Conservation (phyloP, 345 rosid species). For the Theobroma cacao region DNA sequence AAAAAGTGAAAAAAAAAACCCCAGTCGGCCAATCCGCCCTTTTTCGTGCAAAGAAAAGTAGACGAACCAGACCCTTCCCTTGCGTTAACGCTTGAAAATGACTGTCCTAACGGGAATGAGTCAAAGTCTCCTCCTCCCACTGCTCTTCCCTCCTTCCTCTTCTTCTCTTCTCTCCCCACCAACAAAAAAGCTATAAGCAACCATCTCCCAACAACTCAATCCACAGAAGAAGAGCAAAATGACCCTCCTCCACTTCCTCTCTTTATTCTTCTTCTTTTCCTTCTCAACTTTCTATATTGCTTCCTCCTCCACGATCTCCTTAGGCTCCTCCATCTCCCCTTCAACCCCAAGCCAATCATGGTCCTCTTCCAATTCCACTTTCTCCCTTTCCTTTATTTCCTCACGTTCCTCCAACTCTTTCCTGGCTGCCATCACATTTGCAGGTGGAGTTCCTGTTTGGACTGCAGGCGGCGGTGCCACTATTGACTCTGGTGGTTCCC, state of each 20-base stretch:
- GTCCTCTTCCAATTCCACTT: slow-evolving; percentile 38
- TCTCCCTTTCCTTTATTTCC: slow-evolving; percentile 42
- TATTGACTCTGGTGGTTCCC: slow-evolving; percentile 47
- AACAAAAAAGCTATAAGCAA: neutral
- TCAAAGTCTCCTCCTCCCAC: neutral
- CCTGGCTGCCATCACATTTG: slow-evolving; percentile 43
- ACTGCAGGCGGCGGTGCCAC: slow-evolving; percentile 27
- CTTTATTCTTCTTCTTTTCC: neutral
- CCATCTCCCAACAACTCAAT: neutral
- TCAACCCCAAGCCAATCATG: slow-evolving; percentile 36
- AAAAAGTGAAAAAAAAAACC: too few relatives aligned
- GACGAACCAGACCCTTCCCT: neutral
- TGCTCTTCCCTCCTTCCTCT: neutral
- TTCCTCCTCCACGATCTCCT: slow-evolving; percentile 26
- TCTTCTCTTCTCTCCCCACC: neutral
- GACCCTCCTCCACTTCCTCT: neutral
- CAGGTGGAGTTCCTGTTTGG: slow-evolving; percentile 51
- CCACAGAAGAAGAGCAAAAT: neutral
- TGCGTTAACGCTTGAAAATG: neutral
- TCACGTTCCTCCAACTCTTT: slow-evolving; percentile 28
- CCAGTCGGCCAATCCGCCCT: neutral
- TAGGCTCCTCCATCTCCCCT: slow-evolving; percentile 44
- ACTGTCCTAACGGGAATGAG: neutral
- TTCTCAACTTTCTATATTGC: neutral
- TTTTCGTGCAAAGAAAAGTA: neutral